phyloP scores from a whole-genome alignment of 164 flowering plant genomes.

The Macadamia tetraphylla region DNA sequence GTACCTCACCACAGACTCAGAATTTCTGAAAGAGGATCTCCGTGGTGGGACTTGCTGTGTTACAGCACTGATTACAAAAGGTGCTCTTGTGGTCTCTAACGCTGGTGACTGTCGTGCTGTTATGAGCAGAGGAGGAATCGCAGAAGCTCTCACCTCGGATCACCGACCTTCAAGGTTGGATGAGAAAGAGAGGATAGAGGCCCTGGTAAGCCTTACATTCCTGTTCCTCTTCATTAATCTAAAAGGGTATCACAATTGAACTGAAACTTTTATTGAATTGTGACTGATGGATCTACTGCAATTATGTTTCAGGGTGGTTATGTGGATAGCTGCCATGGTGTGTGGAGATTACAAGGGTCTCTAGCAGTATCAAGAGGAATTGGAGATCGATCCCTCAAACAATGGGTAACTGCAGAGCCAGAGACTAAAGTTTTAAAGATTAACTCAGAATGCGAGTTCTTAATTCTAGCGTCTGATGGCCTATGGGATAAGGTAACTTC shows the following conservation, averaged over 20 bases:
- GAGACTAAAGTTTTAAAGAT: slow-evolving; percentile 47
- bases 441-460: slow-evolving; percentile 52
- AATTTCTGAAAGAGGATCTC: slow-evolving; percentile 43
- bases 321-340: slow-evolving; percentile 63
- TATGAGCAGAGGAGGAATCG: slow-evolving; percentile 62
- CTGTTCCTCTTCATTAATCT: background rate
- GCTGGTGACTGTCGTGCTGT: slow-evolving; percentile 94
- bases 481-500: slow-evolving; percentile 80
- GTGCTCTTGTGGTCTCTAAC: slow-evolving; percentile 62
- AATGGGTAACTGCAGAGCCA: slow-evolving; percentile 78
- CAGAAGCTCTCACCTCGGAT: slow-evolving; percentile 77
- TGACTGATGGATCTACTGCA: slow-evolving; percentile 4
- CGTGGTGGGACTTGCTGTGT: slow-evolving; percentile 74
- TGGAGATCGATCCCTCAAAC: slow-evolving; percentile 66
- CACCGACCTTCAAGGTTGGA: slow-evolving; percentile 67
- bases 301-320: slow-evolving; percentile 60
- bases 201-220: slow-evolving; percentile 34
- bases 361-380: slow-evolving; percentile 86
- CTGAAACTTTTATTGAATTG: background rate
- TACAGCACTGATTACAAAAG: slow-evolving; percentile 61
- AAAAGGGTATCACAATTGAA: background rate
- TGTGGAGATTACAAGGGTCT: slow-evolving; percentile 83
- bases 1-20: slow-evolving; percentile 54
- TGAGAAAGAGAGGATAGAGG: slow-evolving; percentile 55
- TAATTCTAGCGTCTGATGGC: slow-evolving; percentile 88